phyloP scores from a whole-genome alignment of 2,329 filamentous ascomycete species.

The Drechslerella coelobrocha region DNA sequence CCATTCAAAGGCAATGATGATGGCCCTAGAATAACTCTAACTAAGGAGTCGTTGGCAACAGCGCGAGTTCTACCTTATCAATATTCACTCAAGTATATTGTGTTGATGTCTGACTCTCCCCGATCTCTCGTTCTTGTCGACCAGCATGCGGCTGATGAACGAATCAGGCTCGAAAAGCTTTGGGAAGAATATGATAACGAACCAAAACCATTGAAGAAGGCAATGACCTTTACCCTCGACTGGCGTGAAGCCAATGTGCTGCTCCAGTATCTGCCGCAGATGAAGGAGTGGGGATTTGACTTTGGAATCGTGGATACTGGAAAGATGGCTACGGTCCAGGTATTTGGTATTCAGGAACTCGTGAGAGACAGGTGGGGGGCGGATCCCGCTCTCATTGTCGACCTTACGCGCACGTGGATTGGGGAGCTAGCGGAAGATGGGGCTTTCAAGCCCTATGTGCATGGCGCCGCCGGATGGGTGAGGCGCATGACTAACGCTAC shows the following conservation, averaged over 20 bases:
- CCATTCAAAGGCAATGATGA: not conserved
- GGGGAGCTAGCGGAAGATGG: slow-evolving; percentile 69
- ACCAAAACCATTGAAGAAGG: slow-evolving; percentile 61
- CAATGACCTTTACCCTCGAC: slow-evolving; percentile 71
- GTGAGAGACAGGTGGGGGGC: slow-evolving; percentile 77
- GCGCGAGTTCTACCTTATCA: slow-evolving; percentile 77
- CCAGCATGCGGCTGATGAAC: slow-evolving; percentile 93
- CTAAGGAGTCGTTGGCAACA: slow-evolving; percentile 66
- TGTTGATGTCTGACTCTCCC: slow-evolving; percentile 58
- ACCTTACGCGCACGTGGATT: slow-evolving; percentile 75
- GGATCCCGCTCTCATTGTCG: slow-evolving; percentile 74
- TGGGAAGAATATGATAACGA: slow-evolving; percentile 65
- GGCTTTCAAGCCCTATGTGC: not conserved
- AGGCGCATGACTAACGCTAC: slow-evolving; percentile 15
- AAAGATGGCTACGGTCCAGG: slow-evolving; percentile 22
- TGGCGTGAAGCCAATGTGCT: slow-evolving; percentile 69
- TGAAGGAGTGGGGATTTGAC: slow-evolving; percentile 76
- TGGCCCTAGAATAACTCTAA: slow-evolving; percentile 60
- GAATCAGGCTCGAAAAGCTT: slow-evolving; percentile 77
- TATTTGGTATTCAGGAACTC: slow-evolving; percentile 70
- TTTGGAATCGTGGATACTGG: slow-evolving; percentile 57
- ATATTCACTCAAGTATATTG: slow-evolving; percentile 87
- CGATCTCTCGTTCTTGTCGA: slow-evolving; percentile 76
- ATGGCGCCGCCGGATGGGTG: slow-evolving; percentile 31
- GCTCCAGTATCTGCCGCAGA: slow-evolving; percentile 63